Evolutionary conservation across 1,284 basidiomycete species (phyloP).

Genomic region (Rhodofomes roseus): DNA sequence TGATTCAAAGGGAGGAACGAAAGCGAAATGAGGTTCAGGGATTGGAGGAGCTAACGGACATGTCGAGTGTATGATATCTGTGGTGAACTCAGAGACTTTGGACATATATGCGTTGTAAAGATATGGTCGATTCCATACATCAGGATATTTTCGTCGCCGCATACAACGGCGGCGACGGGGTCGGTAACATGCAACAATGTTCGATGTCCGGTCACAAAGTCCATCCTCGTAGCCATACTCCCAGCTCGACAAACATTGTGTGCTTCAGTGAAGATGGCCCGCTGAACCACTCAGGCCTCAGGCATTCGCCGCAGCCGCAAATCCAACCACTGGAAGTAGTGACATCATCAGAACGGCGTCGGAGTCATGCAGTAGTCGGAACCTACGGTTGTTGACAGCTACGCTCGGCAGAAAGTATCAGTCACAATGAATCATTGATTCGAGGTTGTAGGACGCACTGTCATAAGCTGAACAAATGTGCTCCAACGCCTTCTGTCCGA

Average conservation of each 20-base stretch:
- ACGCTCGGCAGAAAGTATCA: not conserved
- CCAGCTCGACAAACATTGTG: too few relatives aligned
- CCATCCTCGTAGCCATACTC: too few relatives aligned
- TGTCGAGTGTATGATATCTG: not conserved
- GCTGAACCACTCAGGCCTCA: too few relatives aligned
- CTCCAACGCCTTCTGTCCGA: slow-evolving; percentile 13
- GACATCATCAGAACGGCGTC: not conserved
- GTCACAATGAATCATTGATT: not conserved
- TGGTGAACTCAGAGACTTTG: too few relatives aligned
- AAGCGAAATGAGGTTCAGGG: not conserved
- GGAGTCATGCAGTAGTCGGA: not conserved
- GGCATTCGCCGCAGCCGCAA: not conserved
- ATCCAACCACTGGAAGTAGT: not conserved
- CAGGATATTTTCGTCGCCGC: too few relatives aligned
- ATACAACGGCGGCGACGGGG: too few relatives aligned
- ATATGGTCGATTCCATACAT: too few relatives aligned
- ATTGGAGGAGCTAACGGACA: not conserved
- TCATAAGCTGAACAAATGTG: slow-evolving; percentile 12
- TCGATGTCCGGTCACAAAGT: too few relatives aligned
- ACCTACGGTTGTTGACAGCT: slow-evolving; percentile 8
- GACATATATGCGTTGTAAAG: too few relatives aligned
- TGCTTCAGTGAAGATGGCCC: too few relatives aligned
- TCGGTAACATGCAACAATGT: too few relatives aligned
- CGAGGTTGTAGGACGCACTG: not conserved
- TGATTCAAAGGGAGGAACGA: not conserved